A percentile compares a stretch with the other conserved stretches of the same genome.
Conservation (phyloP, 495 filamentous ascomycete genomes). For the Xylaria grammica region DNA sequence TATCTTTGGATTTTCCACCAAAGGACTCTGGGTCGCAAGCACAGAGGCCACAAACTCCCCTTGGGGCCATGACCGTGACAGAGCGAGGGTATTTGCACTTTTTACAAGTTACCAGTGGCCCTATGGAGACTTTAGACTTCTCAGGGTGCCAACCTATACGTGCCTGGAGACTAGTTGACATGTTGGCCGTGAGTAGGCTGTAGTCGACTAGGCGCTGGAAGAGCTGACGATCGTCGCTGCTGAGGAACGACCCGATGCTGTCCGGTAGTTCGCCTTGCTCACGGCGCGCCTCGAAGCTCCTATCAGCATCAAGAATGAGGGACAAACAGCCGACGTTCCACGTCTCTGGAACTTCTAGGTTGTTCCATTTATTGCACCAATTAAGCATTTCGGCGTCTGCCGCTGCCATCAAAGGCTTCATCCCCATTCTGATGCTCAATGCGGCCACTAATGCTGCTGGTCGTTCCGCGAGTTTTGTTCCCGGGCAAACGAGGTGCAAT, state of each 20-base stretch:
- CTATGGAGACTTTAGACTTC: slow-evolving; percentile 42
- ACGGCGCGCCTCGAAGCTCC: slow-evolving; percentile 32
- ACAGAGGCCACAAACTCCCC: background rate
- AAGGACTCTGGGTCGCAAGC: background rate
- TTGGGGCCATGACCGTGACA: slow-evolving; percentile 48
- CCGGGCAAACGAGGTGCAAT: background rate
- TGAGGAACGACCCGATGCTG: slow-evolving; percentile 28
- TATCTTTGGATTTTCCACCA: background rate
- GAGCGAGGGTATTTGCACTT: slow-evolving; percentile 50
- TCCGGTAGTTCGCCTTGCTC: background rate
- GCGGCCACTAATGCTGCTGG: slow-evolving; percentile 52
- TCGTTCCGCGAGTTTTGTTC: slow-evolving; percentile 36
- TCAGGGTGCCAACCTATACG: slow-evolving; percentile 48
- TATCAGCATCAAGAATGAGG: slow-evolving; percentile 50
- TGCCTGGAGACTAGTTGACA: slow-evolving; percentile 42
- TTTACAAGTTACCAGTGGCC: slow-evolving; percentile 46
- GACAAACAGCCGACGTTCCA: slow-evolving; percentile 50
- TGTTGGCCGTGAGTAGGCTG: slow-evolving; percentile 52
- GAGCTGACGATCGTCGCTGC: slow-evolving; percentile 37
- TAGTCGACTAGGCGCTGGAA: slow-evolving; percentile 52
- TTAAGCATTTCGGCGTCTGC: slow-evolving; percentile 47
- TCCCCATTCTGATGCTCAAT: slow-evolving; percentile 48
- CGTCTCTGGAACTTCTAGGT: slow-evolving; percentile 52
- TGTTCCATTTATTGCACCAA: slow-evolving; percentile 20
- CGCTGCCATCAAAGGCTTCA: slow-evolving; percentile 41